Conservation (phyloP, 768 basidiomycete genomes). For the Trametes villosa region DNA sequence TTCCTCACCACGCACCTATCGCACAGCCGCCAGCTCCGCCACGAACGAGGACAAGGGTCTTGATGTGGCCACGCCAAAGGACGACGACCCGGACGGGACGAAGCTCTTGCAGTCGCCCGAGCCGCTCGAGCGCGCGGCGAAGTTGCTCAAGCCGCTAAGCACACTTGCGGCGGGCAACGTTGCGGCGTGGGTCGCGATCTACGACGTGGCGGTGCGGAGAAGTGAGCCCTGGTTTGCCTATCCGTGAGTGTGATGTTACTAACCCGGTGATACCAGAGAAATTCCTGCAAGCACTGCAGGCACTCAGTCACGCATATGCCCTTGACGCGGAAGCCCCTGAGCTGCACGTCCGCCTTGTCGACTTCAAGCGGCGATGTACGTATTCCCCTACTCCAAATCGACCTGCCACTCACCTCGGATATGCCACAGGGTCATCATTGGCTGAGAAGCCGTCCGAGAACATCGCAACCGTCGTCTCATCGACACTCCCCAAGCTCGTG, state of each 20-base stretch:
- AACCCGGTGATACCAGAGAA: constrained; percentile 55
- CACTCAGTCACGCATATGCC: constrained; percentile 59
- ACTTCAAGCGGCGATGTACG: constrained; percentile 63
- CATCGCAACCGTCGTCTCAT: constrained; percentile 53
- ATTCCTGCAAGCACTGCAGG: constrained; percentile 75
- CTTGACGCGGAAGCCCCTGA: constrained; percentile 63
- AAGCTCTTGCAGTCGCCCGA: constrained; percentile 67
- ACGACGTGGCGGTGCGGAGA: constrained; percentile 82
- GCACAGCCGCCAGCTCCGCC: constrained; percentile 40
- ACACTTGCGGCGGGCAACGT: constrained; percentile 55
- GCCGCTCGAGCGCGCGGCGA: constrained; percentile 76
- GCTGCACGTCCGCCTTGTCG: constrained; percentile 70
- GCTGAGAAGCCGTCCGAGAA: constrained; percentile 48
- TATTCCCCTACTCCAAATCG: background rate
- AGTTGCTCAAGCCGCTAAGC: constrained; percentile 66
- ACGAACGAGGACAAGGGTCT: constrained; percentile 73
- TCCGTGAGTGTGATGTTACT: background rate
- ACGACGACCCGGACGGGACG: constrained; percentile 84
- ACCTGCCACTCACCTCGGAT: background rate
- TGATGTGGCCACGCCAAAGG: constrained; percentile 57
- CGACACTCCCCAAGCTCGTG: constrained; percentile 53
- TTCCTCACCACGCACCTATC: constrained; percentile 7
- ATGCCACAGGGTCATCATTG: constrained; percentile 47
- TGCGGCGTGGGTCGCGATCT: constrained; percentile 74
- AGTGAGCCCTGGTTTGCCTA: constrained; percentile 49